Evolutionary conservation across 1,284 basidiomycete genomes (phyloP).

Genomic region (Ceratobasidium theobromae): DNA sequence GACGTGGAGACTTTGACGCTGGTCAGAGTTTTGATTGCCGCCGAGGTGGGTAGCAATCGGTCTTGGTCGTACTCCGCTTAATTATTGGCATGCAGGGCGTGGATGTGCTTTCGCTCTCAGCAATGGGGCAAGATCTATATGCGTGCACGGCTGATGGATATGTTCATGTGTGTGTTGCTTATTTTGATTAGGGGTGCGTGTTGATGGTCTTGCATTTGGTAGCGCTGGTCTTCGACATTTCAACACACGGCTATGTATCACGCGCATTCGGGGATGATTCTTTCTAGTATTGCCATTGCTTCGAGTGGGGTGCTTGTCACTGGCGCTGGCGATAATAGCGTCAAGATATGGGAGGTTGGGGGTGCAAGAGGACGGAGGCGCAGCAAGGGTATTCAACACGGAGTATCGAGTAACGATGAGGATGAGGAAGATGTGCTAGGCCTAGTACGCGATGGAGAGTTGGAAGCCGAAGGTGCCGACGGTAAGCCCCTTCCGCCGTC

Average conservation of each 20-base stretch:
- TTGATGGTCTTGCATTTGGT: neutral
- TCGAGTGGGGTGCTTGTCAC: constrained; percentile 56
- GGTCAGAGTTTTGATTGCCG: constrained; percentile 82
- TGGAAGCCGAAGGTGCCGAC: constrained; percentile 11
- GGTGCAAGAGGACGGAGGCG: neutral
- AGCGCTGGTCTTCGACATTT: constrained; percentile 81
- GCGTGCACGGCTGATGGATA: constrained; percentile 81
- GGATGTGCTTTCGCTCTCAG: constrained; percentile 78
- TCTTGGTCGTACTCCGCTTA: neutral
- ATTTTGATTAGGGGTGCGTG: neutral
- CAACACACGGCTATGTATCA: constrained; percentile 79
- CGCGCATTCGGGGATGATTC: constrained; percentile 76
- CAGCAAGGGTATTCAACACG: neutral
- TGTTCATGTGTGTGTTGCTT: constrained; percentile 57
- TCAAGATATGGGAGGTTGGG: constrained; percentile 69
- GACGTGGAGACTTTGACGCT: constrained; percentile 87
- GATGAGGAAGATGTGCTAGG: neutral
- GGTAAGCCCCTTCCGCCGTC: neutral
- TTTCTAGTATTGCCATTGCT: constrained; percentile 60
- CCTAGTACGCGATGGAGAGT: neutral
- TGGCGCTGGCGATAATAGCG: constrained; percentile 80
- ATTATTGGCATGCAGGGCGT: constrained; percentile 51
- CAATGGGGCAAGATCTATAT: constrained; percentile 76
- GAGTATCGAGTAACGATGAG: neutral
- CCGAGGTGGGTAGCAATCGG: constrained; percentile 57